A percentile compares a stretch with the other conserved stretches of the same genome.
These are phyloP conservation scores for Penicillium sp. DNA, from an alignment of 2,329 filamentous ascomycete genomes.

Conservation along the genomic window DNA sequence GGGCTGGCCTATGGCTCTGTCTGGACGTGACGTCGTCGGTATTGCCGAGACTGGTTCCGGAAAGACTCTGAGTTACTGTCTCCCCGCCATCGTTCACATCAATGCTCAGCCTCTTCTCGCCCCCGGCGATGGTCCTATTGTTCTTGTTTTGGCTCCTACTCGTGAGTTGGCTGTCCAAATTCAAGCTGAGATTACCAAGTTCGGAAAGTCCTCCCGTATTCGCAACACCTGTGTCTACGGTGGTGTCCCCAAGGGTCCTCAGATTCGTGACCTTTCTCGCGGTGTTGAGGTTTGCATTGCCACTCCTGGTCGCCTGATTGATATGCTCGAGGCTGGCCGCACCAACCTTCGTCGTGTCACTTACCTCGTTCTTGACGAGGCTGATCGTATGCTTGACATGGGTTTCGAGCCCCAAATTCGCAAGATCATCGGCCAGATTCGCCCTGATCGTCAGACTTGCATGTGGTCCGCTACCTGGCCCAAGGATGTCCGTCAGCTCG, in stretches of 20 bases:
- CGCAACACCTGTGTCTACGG: conserved; percentile 99
- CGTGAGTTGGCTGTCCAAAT: conserved; percentile 98
- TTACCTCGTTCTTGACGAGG: conserved; percentile 97
- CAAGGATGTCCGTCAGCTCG: conserved; percentile 93
- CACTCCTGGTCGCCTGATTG: conserved; percentile 94
- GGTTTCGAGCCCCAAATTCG: conserved; percentile 99
- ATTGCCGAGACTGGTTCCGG: conserved; percentile 98
- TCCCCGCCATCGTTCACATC: conserved; percentile 98
- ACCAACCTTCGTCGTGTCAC: conserved; percentile 97
- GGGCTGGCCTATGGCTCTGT: conserved; percentile 98
- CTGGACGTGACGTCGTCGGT: conserved; percentile 96
- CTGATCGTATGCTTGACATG: conserved; percentile 99
- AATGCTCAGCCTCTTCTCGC: conserved; percentile 96
- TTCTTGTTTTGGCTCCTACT: conserved; percentile 91
- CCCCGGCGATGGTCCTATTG: conserved; percentile 92
- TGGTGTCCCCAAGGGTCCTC: conserved; percentile 95
- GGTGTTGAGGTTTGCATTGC: conserved; percentile 99
- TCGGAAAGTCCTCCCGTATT: conserved; percentile 95
- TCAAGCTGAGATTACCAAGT: conserved; percentile 97
- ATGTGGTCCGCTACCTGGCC: conserved; percentile 99
- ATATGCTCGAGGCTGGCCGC: conserved; percentile 97
- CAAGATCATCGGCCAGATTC: conserved; percentile 97
- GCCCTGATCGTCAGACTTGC: conserved; percentile 96
- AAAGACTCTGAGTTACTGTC: conserved; percentile 98
- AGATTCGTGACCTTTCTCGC: conserved; percentile 90